phyloP scores from a whole-genome alignment of 2,329 filamentous ascomycete genomes.

The Esteya vermicola region DNA sequence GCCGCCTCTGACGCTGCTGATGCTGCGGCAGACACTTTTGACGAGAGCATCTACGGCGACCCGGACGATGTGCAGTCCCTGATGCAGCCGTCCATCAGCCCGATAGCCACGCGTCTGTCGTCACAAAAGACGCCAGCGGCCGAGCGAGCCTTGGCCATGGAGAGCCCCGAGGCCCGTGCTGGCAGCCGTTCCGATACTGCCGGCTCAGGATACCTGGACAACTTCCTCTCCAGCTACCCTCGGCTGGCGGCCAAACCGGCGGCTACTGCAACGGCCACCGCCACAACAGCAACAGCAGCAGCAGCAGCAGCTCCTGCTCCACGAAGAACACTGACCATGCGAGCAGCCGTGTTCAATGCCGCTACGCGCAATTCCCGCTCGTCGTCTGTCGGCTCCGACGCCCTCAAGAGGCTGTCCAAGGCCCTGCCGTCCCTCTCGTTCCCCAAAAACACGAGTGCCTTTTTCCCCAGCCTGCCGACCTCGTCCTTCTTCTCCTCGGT shows the following conservation, averaged over 20 bases:
- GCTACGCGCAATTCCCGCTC: constrained; percentile 28
- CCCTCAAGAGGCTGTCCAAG: constrained; percentile 41
- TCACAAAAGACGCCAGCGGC: constrained; percentile 38
- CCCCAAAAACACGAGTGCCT: constrained; percentile 17
- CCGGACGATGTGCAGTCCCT: constrained; percentile 45
- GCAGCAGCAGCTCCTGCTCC: neutral
- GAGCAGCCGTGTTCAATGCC: constrained; percentile 6
- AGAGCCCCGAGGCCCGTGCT: constrained; percentile 17
- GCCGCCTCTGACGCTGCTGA: neutral
- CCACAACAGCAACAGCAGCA: neutral
- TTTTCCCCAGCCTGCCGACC: constrained; percentile 21
- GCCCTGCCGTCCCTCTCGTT: constrained; percentile 41
- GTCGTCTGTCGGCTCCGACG: constrained; percentile 40
- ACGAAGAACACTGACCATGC: neutral
- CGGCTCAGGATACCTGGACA: constrained; percentile 21
- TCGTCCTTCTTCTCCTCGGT: constrained; percentile 24
- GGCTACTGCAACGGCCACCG: neutral
- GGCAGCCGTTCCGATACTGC: neutral
- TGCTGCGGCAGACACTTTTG: constrained; percentile 11
- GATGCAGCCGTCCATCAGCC: constrained; percentile 44
- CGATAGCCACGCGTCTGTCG: constrained; percentile 39
- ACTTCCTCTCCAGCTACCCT: no score
- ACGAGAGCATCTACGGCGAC: constrained; percentile 25
- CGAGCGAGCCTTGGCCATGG: constrained; percentile 43
- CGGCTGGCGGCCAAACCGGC: neutral